A percentile compares a stretch with the other conserved stretches of the same genome.
Conservation (phyloP, 192 early-diverging fungal genomes). For the Rhizophagus prolifer region DNA sequence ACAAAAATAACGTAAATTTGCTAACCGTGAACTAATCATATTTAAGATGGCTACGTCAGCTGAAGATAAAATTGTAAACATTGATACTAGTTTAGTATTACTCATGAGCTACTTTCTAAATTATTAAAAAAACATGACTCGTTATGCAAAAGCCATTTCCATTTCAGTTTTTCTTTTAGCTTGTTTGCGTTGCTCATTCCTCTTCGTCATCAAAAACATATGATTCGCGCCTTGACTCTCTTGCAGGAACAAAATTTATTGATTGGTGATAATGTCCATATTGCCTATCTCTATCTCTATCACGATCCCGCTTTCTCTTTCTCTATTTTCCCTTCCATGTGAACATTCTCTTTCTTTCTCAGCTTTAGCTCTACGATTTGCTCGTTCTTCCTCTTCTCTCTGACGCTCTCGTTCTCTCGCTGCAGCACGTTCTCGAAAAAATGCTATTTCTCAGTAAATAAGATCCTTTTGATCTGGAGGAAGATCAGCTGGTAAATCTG, state of each 20-base stretch:
- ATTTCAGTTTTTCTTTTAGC: conserved; percentile 46
- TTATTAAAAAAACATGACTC: too few species aligned
- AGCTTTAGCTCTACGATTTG: conserved; percentile 28
- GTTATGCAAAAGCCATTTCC: conserved; percentile 36
- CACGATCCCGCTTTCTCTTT: too few species aligned
- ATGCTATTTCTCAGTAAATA: conserved; percentile 57
- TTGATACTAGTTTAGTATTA: too few species aligned
- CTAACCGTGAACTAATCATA: too few species aligned
- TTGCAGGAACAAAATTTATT: conserved; percentile 46
- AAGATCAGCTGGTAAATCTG: conserved; percentile 44
- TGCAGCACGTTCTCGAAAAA: conserved; percentile 63
- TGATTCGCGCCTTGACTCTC: conserved; percentile 35
- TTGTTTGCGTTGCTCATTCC: conserved; percentile 41
- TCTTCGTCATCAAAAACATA: conserved; percentile 37
- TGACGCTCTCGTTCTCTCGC: conserved; percentile 53
- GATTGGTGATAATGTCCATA: background rate
- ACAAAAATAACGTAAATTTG: too few species aligned
- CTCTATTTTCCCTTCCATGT: conserved; percentile 29
- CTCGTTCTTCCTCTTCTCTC: conserved; percentile 48
- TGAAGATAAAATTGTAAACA: too few species aligned
- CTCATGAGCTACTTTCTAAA: too few species aligned
- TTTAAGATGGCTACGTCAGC: too few species aligned
- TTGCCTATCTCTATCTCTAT: background rate
- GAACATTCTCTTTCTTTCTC: conserved; percentile 33
- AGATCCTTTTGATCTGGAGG: conserved; percentile 57